These are phyloP conservation scores for Bruguiera parviflora DNA, from an alignment of 345 rosid genomes.

Conservation along the genomic window DNA sequence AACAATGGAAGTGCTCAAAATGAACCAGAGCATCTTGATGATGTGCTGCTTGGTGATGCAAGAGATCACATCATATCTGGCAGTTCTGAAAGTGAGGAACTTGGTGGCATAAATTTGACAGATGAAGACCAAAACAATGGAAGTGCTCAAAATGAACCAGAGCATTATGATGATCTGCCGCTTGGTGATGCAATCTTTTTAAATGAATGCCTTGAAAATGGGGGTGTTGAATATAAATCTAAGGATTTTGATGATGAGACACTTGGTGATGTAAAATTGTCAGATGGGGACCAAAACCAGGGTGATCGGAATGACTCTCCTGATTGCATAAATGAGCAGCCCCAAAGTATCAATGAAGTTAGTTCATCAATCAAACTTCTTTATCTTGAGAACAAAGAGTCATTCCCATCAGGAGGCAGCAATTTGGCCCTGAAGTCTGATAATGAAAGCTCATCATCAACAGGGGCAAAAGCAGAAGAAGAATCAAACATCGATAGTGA, in stretches of 20 bases:
- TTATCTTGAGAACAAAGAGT: slow-evolving; percentile 22
- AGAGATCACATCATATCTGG: slow-evolving; percentile 16
- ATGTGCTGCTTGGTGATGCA: slow-evolving; percentile 20
- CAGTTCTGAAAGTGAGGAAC: slow-evolving; percentile 23
- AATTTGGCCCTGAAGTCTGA: slow-evolving; percentile 20
- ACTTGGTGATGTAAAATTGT: neutral
- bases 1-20: slow-evolving; percentile 19
- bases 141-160: slow-evolving; percentile 17
- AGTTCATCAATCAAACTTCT: slow-evolving; percentile 10
- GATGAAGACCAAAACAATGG: slow-evolving; percentile 22
- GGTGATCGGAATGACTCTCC: slow-evolving; percentile 3
- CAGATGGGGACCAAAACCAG: neutral
- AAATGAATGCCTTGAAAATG: neutral
- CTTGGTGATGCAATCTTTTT: neutral
- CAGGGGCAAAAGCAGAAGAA: slow-evolving; percentile 20
- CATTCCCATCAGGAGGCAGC: slow-evolving; percentile 15
- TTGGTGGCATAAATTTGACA: slow-evolving; percentile 19
- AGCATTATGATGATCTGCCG: neutral
- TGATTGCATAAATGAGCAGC: neutral
- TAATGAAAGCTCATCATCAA: slow-evolving; percentile 19
- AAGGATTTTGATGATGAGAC: neutral
- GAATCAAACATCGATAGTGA: slow-evolving; percentile 11
- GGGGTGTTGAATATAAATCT: neutral
- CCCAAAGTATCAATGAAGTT: neutral
- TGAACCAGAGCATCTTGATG: slow-evolving; percentile 12